Conservation (phyloP, 2,329 filamentous ascomycete genomes). For the Penicillium sp. region DNA sequence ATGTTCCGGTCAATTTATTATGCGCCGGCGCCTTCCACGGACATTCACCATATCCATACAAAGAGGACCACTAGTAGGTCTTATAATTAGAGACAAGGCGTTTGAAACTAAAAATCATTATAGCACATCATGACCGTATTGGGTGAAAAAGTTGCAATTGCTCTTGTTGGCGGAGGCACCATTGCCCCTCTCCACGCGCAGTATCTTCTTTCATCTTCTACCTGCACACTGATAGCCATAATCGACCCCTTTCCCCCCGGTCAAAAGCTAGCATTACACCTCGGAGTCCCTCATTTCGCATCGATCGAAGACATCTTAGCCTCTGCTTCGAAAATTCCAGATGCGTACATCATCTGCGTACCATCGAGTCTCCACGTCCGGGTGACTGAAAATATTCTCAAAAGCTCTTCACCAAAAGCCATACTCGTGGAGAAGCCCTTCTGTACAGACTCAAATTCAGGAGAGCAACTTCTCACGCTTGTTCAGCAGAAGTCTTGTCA, state of each 20-base stretch:
- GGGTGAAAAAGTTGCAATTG: constrained; percentile 14
- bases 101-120: neutral
- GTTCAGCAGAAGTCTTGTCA: constrained; percentile 12
- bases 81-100: neutral
- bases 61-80: neutral
- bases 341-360: constrained; percentile 19
- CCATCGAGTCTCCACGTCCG: constrained; percentile 16
- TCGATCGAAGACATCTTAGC: neutral
- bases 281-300: neutral
- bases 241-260: constrained; percentile 15
- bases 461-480: constrained; percentile 1
- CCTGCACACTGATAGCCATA: constrained; percentile 12
- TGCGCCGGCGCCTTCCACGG: neutral
- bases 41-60: neutral
- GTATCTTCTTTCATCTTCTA: constrained; percentile 15
- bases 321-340: neutral
- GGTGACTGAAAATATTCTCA: constrained; percentile 10
- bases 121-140: neutral
- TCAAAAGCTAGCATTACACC: neutral
- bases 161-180: constrained; percentile 22
- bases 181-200: constrained; percentile 22
- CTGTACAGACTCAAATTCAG: constrained; percentile 10
- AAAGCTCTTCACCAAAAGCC: constrained; percentile 8
- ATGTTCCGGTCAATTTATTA: constrained; percentile 1
- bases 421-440: constrained; percentile 18